Conservation (phyloP, 345 rosid genomes). For the thale cress (Arabidopsis thaliana) region TAIR10.1 NC_003071.7:19134501-19135000, state of each 20-base stretch:
- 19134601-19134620: slow-evolving; percentile 48
- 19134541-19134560: slow-evolving; percentile 43
- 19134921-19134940: slow-evolving; percentile 43
- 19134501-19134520: slow-evolving; percentile 43
- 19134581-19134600: slow-evolving; percentile 47
- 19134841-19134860: slow-evolving; percentile 47
- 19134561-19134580: slow-evolving; percentile 45
- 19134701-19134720: slow-evolving; percentile 41
- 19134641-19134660: slow-evolving; percentile 36
- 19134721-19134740: slow-evolving; percentile 46
- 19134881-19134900: slow-evolving; percentile 49
- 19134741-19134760: slow-evolving; percentile 49
- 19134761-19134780: slow-evolving; percentile 46
- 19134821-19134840: slow-evolving; percentile 34
- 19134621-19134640: slow-evolving; percentile 42
- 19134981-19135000: slow-evolving; percentile 51
- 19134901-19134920: slow-evolving; percentile 50
- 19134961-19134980: slow-evolving; percentile 44
- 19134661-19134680: slow-evolving; percentile 30
- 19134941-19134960: slow-evolving; percentile 40
- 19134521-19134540: slow-evolving; percentile 44
- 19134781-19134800: slow-evolving; percentile 47
- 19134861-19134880: slow-evolving; percentile 51
- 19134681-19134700: slow-evolving; percentile 26
- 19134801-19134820: slow-evolving; percentile 45